These are phyloP conservation scores for Penicillium parvum DNA, from an alignment of 495 filamentous ascomycete genomes.

Conservation along the genomic window DNA sequence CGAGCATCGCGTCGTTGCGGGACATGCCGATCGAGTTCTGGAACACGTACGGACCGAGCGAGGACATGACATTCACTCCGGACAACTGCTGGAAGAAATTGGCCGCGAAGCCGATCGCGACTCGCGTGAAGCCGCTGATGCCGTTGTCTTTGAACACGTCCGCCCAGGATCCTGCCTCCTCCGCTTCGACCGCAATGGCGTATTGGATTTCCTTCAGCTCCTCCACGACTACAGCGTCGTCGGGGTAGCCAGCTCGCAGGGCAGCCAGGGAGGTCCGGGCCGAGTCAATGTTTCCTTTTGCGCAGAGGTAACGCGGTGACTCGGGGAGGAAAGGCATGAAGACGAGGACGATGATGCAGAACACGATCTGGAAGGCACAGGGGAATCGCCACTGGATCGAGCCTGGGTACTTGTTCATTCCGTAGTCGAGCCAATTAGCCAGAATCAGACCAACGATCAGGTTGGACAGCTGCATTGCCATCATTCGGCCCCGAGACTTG, in stretches of 20 bases:
- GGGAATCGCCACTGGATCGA: conserved; percentile 49
- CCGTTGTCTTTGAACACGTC: conserved; percentile 19
- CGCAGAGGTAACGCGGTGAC: conserved; percentile 33
- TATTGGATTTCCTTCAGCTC: conserved; percentile 18
- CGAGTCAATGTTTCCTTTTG: conserved; percentile 50
- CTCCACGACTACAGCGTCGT: conserved; percentile 7
- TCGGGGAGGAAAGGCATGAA: conserved; percentile 28
- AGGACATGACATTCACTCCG: conserved; percentile 17
- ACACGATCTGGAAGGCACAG: conserved; percentile 56
- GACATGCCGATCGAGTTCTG: conserved; percentile 11
- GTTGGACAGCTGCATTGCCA: conserved; percentile 35
- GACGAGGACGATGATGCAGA: conserved; percentile 34
- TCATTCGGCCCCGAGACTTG: conserved; percentile 59
- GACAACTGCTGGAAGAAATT: conserved; percentile 21
- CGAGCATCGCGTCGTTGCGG: conserved; percentile 9
- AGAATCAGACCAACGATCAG: conserved; percentile 16
- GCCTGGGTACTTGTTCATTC: conserved; percentile 6
- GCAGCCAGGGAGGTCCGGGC: conserved; percentile 50
- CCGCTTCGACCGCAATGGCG: conserved; percentile 15
- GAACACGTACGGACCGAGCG: conserved; percentile 18
- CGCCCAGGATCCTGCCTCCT: conserved; percentile 15
- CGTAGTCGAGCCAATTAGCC: conserved; percentile 24
- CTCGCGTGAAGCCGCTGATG: conserved; percentile 13
- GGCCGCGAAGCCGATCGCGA: conserved; percentile 14
- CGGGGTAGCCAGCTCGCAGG: conserved; percentile 8